Conservation (phyloP, 345 rosid species). For the Corymbia maculata region DNA sequence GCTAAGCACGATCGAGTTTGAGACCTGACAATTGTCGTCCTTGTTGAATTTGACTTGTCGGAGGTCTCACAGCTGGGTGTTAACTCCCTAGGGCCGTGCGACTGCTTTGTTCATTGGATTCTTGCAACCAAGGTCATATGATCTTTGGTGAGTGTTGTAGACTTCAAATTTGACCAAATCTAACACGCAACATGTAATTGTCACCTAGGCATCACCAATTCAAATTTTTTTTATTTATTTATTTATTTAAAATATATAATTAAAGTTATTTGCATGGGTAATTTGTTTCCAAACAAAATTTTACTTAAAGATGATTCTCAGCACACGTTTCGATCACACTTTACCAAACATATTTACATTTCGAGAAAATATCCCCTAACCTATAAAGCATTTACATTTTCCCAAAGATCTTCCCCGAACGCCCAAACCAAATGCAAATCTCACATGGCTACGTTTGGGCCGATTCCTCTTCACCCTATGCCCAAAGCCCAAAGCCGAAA, state of each 20-base stretch:
- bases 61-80: neutral
- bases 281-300: too few species aligned
- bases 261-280: neutral
- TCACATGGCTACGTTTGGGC: neutral
- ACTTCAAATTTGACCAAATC: fast-evolving
- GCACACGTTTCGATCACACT: neutral
- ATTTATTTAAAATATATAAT: neutral
- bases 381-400: neutral
- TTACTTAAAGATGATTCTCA: neutral
- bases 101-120: neutral
- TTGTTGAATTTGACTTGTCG: neutral
- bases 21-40: neutral
- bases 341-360: neutral
- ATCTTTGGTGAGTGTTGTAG: neutral
- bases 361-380: fast-evolving
- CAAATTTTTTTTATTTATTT: neutral
- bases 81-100: fast-evolving
- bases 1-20: neutral
- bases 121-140: fast-evolving
- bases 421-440: neutral
- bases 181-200: fast-evolving
- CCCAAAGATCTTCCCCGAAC: neutral
- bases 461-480: neutral
- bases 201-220: neutral
- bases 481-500: neutral